These are phyloP conservation scores for Pachysolen tannophilus DNA, from an alignment of 805 yeast genomes.

Conservation along the genomic window DNA sequence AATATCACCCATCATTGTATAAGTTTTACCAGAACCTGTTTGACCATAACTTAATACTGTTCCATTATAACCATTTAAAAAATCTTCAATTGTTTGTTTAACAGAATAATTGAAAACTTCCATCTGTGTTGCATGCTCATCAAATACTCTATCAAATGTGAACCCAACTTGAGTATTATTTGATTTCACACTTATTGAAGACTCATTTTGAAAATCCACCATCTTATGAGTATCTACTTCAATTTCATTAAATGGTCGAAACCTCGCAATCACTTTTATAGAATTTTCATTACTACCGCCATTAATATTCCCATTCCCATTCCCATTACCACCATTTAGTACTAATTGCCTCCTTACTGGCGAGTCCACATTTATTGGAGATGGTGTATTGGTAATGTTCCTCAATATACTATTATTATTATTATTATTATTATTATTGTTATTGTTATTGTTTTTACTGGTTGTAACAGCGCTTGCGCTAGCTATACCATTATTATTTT, in stretches of 20 bases:
- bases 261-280: slow-evolving; percentile 62
- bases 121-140: slow-evolving; percentile 38
- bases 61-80: slow-evolving; percentile 70
- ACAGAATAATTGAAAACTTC: slow-evolving; percentile 55
- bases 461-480: too few species aligned
- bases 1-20: slow-evolving; percentile 66
- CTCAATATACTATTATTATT: too few species aligned
- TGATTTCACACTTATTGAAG: neutral
- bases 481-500: too few species aligned
- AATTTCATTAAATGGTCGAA: slow-evolving; percentile 45
- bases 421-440: too few species aligned
- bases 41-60: slow-evolving; percentile 76
- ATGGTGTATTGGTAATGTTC: too few species aligned
- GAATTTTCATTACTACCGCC: neutral
- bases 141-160: slow-evolving; percentile 62
- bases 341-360: too few species aligned
- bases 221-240: too few species aligned
- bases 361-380: too few species aligned
- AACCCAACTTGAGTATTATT: slow-evolving; percentile 20
- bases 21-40: slow-evolving; percentile 70
- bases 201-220: too few species aligned
- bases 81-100: slow-evolving; percentile 55
- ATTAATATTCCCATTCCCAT: too few species aligned
- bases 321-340: too few species aligned
- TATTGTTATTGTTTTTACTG: too few species aligned